phyloP scores from a whole-genome alignment of 139 green algal genomes.

The Haematococcus lacustris region DNA sequence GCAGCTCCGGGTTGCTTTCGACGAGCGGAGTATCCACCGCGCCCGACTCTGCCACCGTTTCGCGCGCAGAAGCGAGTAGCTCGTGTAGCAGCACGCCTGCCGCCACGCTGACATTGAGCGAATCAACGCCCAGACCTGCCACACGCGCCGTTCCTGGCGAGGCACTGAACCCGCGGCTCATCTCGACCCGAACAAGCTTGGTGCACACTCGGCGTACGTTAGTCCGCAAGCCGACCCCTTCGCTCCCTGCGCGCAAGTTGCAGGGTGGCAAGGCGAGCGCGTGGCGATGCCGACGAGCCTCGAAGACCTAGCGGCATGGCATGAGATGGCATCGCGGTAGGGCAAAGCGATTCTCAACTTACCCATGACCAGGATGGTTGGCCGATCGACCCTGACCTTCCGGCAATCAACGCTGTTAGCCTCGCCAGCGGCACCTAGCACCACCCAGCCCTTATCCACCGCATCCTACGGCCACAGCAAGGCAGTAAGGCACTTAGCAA shows the following conservation, averaged over 20 bases:
- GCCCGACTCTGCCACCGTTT: too few relatives aligned
- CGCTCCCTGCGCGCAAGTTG: constrained; percentile 67
- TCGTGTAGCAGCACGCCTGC: constrained; percentile 84
- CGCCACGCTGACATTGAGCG: constrained; percentile 89
- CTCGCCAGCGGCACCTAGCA: constrained; percentile 66
- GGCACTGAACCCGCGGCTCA: constrained; percentile 5
- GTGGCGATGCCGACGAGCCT: too few relatives aligned
- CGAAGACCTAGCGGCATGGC: too few relatives aligned
- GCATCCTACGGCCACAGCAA: constrained; percentile 44
- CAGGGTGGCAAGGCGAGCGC: too few relatives aligned
- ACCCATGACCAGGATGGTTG: constrained; percentile 81
- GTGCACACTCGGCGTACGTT: constrained; percentile 61
- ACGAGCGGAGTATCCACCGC: too few relatives aligned
- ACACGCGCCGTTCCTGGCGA: neutral
- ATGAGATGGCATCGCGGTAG: too few relatives aligned
- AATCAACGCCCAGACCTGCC: constrained; percentile 56
- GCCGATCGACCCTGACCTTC: constrained; percentile 31
- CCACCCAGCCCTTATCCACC: constrained; percentile 52
- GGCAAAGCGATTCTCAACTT: constrained; percentile 4
- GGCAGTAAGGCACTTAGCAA: too few relatives aligned
- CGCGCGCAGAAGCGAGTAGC: constrained; percentile 33
- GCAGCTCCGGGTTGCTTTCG: too few relatives aligned
- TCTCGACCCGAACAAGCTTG: constrained; percentile 38
- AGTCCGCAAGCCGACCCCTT: constrained; percentile 68
- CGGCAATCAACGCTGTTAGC: constrained; percentile 21